These are phyloP conservation scores for Brassica incana DNA, from an alignment of 345 rosid genomes.

Conservation along the genomic window DNA sequence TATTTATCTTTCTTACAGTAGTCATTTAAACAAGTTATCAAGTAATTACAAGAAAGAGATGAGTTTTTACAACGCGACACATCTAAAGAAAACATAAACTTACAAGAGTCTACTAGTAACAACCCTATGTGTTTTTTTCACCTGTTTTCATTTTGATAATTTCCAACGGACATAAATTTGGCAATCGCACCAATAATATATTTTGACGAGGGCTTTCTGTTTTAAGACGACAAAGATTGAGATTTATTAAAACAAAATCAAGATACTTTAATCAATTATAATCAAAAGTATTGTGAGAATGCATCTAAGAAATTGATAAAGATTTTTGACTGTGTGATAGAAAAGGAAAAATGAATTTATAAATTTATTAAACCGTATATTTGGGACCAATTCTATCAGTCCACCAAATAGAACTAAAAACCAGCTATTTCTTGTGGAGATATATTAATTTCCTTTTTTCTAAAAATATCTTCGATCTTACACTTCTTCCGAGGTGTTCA, in stretches of 20 bases:
- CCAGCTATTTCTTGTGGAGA: not conserved
- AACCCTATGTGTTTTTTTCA: too few relatives aligned
- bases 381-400: not conserved
- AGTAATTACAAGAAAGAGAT: too few relatives aligned
- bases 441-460: not conserved
- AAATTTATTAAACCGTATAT: not conserved
- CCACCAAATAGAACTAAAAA: not conserved
- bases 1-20: not conserved
- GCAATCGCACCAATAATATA: not conserved
- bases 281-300: not conserved
- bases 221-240: not conserved
- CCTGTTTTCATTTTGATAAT: not conserved
- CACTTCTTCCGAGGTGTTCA: not conserved
- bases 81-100: not conserved
- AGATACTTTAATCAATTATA: not conserved
- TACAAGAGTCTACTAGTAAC: not conserved
- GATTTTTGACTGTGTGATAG: not conserved
- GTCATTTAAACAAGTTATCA: not conserved
- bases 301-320: not conserved
- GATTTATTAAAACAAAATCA: not conserved
- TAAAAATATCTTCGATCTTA: not conserved
- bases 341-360: not conserved
- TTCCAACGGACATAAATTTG: not conserved
- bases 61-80: too few relatives aligned
- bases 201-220: not conserved